Evolutionary conservation across 345 rosid genomes (phyloP).

Genomic region (Tarenaya hassleriana): DNA sequence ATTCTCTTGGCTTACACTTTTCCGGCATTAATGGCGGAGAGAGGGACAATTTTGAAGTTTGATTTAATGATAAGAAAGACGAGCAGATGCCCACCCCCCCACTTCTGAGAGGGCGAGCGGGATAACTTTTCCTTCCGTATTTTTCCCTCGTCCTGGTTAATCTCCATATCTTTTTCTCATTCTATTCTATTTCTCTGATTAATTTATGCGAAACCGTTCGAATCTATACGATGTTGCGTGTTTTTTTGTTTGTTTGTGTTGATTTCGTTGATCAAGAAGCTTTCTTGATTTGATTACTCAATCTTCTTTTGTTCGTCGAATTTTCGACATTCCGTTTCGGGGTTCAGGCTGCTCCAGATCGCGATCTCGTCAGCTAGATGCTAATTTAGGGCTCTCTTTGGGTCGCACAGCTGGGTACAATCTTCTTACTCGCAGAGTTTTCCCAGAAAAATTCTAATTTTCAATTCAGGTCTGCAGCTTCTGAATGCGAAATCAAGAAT

Average conservation of each 20-base stretch:
- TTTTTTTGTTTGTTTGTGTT: neutral
- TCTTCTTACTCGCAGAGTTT: neutral
- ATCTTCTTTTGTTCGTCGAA: neutral
- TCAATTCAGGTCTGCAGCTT: neutral
- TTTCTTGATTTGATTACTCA: neutral
- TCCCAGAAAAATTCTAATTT: neutral
- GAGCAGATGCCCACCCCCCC: constrained; percentile 20
- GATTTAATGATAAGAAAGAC: constrained; percentile 21
- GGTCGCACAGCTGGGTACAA: constrained; percentile 21
- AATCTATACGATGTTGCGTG: neutral
- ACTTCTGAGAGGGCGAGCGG: constrained; percentile 25
- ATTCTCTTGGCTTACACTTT: constrained; percentile 25
- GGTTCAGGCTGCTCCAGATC: constrained; percentile 29
- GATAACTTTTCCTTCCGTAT: constrained; percentile 19
- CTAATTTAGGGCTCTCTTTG: constrained; percentile 14
- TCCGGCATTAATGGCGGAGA: constrained; percentile 37
- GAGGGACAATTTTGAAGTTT: constrained; percentile 16
- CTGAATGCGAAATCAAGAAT: too few relatives aligned
- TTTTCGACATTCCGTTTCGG: neutral
- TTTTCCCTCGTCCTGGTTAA: constrained; percentile 20
- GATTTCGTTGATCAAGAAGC: constrained; percentile 11
- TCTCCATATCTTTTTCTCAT: neutral
- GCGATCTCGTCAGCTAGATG: constrained; percentile 29
- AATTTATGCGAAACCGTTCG: too few relatives aligned
- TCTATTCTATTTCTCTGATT: too few relatives aligned